Evolutionary conservation across 2,329 filamentous ascomycete species (phyloP), one percentile per base, ranked within the genome.

Genomic region (Diplodia intermedia): DNA sequence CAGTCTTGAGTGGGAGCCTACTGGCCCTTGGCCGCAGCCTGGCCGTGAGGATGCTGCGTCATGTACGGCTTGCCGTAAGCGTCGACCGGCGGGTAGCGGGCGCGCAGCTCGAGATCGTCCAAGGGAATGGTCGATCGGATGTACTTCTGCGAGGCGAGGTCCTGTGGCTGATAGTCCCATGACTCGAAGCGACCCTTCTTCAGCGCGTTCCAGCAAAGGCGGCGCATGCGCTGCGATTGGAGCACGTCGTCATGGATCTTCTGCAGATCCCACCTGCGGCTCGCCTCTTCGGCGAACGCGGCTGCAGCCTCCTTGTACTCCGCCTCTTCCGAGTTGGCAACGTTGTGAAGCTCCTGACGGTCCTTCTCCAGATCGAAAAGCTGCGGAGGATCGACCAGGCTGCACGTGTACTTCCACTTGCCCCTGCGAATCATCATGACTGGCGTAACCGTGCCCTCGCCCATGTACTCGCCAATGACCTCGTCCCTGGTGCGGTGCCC

Each of bases 401-500:
- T 97, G 71, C 88, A 93, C 71, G 95, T 89, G 79, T 93, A 97
- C 83, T 97, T 97, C 92, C 92, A 97, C 56, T 86, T 85, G 9
- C 92, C 92, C 66, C 93, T 90, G 68, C 91, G 89, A 76, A 97
- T 97, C 94, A 97, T 97, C 85, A 97, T 92, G 68, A 96, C 87
- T 1, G 94, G 94, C 4, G 91, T 89, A 67, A 97, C 85, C 1
- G 94, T 97, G 57, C 94, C 94, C 80, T 97, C 94, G 61, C 93
- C 94, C 75, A 94, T 97, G 82, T 97, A 97, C 82, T 97, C 94
- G 69, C 93, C 93, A 74, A 94, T 91, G n/a, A 95, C 93, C 12
- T 91, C 95, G 78, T 97, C 93, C 40, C 75, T 72, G 65, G 76
- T 73, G 29, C 36, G 36, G 65, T 67, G 79, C 62, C 87, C 88